phyloP scores from a whole-genome alignment of 139 green algal species.

The Mesostigma viride region DNA sequence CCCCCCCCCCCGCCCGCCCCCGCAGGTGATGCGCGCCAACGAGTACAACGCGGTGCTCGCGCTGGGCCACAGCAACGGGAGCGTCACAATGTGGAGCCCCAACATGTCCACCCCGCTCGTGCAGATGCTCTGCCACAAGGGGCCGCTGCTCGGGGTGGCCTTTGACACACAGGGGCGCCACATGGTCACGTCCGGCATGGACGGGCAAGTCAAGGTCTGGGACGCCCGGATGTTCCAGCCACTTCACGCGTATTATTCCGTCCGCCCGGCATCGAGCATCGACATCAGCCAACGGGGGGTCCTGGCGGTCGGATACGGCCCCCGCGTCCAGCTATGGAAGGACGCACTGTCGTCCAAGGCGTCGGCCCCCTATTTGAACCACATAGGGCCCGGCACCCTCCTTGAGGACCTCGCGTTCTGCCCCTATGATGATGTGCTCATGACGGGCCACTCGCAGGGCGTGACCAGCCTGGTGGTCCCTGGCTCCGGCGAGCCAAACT shows the following conservation, averaged over 20 bases:
- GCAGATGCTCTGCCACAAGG: constrained; percentile 81
- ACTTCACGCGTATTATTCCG: constrained; percentile 81
- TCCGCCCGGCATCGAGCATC: constrained; percentile 49
- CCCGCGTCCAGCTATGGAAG: constrained; percentile 53
- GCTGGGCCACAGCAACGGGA: constrained; percentile 77
- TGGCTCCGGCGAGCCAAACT: constrained; percentile 91
- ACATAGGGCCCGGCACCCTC: constrained; percentile 39
- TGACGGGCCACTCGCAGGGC: constrained; percentile 49
- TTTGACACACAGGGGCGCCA: constrained; percentile 61
- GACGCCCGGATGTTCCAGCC: constrained; percentile 70
- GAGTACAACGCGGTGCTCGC: constrained; percentile 73
- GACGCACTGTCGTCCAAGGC: constrained; percentile 72
- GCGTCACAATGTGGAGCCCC: constrained; percentile 87
- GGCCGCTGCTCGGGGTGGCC: constrained; percentile 37
- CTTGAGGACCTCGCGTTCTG: constrained; percentile 63
- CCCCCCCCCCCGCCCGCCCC: too few relatives aligned
- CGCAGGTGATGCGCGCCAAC: constrained; percentile 78
- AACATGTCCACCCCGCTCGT: constrained; percentile 75
- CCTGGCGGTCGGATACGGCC: constrained; percentile 68
- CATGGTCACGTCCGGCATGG: constrained; percentile 74
- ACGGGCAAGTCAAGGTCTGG: constrained; percentile 77
- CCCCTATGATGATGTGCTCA: constrained; percentile 91
- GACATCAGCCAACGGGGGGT: constrained; percentile 87
- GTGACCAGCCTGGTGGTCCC: constrained; percentile 72
- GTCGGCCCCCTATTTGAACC: constrained; percentile 73